These are phyloP conservation scores for Citrus unshiu DNA, from an alignment of 345 rosid genomes.

Conservation along the genomic window DNA sequence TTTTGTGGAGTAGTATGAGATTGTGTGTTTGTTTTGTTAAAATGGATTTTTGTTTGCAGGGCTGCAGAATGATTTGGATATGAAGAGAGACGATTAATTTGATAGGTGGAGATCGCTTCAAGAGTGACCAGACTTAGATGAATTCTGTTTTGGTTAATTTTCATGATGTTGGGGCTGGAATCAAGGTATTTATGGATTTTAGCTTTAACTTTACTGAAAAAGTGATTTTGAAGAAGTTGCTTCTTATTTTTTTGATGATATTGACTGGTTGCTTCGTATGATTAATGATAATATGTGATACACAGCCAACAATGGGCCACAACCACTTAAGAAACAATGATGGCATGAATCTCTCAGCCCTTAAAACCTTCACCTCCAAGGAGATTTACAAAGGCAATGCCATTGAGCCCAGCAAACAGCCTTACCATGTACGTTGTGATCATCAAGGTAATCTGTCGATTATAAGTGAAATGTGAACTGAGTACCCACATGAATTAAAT, in stretches of 20 bases:
- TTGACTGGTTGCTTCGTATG: conserved; percentile 12
- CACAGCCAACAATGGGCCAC: conserved; percentile 72
- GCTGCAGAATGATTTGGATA: conserved; percentile 76
- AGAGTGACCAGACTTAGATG: conserved; percentile 99
- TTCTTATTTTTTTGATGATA: too few species aligned
- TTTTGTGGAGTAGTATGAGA: not conserved
- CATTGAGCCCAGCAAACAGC: conserved; percentile 71
- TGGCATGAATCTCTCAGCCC: too few species aligned
- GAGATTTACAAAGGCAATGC: too few species aligned
- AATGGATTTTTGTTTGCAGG: conserved; percentile 32
- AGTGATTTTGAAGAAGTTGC: not conserved
- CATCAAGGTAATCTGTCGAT: conserved; percentile 60
- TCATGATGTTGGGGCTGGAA: conserved; percentile 86
- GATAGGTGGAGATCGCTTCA: conserved; percentile 96
- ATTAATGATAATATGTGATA: too few species aligned
- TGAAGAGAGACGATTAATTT: conserved; percentile 54
- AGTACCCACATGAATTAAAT: too few species aligned
- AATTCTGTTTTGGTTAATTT: conserved; percentile 90
- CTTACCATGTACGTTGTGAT: conserved; percentile 52
- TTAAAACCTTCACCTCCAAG: too few species aligned
- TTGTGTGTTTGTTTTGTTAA: not conserved
- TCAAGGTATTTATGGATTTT: conserved; percentile 40
- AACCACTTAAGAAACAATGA: conserved; percentile 43
- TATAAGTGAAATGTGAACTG: too few species aligned
- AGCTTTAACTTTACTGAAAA: not conserved